phyloP scores from a whole-genome alignment of 106 monocot genomes.

The Amphibolis antarctica region DNA sequence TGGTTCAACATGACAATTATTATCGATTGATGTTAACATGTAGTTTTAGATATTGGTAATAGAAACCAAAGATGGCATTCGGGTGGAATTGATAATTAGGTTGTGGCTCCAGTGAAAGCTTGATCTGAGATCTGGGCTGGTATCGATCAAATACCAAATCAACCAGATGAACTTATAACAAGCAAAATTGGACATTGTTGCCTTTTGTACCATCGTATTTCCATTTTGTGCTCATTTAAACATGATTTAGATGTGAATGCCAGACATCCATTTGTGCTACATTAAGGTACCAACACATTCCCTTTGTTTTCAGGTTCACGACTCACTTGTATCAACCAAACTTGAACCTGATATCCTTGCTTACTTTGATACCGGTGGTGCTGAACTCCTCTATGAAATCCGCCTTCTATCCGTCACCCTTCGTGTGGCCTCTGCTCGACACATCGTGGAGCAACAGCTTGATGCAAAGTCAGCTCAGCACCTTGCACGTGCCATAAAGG shows the following conservation, averaged over 20 bases:
- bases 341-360: slow-evolving; percentile 34
- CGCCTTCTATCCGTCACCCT: slow-evolving; percentile 56
- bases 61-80: no score
- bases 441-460: slow-evolving; percentile 21
- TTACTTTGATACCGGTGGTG: slow-evolving; percentile 61
- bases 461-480: slow-evolving; percentile 47
- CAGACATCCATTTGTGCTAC: not conserved
- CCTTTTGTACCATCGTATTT: no score
- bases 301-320: slow-evolving; percentile 45
- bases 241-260: not conserved
- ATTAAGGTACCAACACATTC: not conserved
- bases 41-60: no score
- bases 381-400: slow-evolving; percentile 81
- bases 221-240: no score
- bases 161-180: no score
- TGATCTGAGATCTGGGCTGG: no score
- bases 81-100: no score
- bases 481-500: slow-evolving; percentile 60
- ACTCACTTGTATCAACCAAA: slow-evolving; percentile 40
- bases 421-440: slow-evolving; percentile 38
- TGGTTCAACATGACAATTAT: no score
- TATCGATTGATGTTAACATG: no score
- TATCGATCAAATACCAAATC: no score
- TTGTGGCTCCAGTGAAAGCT: no score
- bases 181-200: no score